phyloP scores from a whole-genome alignment of 352 stramenopile species.

The Halophytophthora polymorphica region DNA sequence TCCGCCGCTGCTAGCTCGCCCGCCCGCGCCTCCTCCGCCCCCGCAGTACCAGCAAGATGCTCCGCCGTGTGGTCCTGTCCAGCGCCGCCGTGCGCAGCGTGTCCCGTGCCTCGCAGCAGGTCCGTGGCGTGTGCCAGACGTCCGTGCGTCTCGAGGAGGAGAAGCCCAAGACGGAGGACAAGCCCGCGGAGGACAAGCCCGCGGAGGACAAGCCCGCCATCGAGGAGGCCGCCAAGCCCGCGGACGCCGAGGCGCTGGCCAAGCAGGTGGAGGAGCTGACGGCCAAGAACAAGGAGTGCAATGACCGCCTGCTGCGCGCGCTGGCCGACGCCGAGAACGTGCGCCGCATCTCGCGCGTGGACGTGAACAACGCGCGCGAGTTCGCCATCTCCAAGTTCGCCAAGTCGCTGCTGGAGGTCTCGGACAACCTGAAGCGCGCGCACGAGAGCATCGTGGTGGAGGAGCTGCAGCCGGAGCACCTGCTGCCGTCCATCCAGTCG shows the following conservation, averaged over 20 bases:
- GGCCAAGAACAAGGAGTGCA: conserved; percentile 73
- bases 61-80: conserved; percentile 60
- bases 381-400: conserved; percentile 97
- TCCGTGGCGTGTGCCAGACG: conserved; percentile 47
- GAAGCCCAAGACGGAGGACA: conserved; percentile 30
- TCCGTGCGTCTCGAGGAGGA: conserved; percentile 45
- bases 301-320: conserved; percentile 86
- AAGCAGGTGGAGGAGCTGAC: conserved; percentile 75
- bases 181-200: conserved; percentile 13
- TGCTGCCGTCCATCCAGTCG: conserved; percentile 63
- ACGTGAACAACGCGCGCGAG: conserved; percentile 92
- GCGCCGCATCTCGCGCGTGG: conserved; percentile 90
- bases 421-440: conserved; percentile 96
- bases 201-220: conserved; percentile 11
- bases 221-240: conserved; percentile 12
- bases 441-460: conserved; percentile 87
- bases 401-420: conserved; percentile 96
- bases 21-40: background rate
- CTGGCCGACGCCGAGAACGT: conserved; percentile 98
- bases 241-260: conserved; percentile 43
- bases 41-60: conserved; percentile 25
- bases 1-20: background rate
- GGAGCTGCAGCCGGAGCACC: conserved; percentile 66
- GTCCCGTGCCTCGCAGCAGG: conserved; percentile 35
- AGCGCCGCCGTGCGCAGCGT: conserved; percentile 27